Evolutionary conservation across 2,329 filamentous ascomycete species (phyloP).

Genomic region (Phialemoniopsis sp.): DNA sequence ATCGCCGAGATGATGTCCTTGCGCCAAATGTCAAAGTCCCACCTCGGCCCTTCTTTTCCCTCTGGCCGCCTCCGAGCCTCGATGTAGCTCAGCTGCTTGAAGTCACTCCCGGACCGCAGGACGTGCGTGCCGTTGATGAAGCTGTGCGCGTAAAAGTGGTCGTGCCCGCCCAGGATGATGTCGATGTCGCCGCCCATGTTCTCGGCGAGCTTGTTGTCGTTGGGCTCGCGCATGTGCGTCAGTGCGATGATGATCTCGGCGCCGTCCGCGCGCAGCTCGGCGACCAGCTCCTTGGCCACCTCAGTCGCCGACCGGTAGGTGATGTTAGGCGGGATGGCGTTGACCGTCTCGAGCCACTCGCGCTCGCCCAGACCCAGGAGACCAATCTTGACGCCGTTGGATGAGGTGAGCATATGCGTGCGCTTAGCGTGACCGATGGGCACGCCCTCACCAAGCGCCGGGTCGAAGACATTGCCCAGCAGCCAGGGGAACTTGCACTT

Average conservation of each 20-base stretch:
- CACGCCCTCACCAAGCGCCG: conserved; percentile 69
- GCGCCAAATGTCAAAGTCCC: conserved; percentile 76
- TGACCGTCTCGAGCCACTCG: conserved; percentile 88
- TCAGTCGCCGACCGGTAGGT: conserved; percentile 76
- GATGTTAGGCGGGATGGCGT: conserved; percentile 75
- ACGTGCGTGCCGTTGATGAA: conserved; percentile 78
- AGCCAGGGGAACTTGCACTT: conserved; percentile 88
- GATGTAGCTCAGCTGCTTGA: conserved; percentile 87
- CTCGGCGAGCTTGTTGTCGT: conserved; percentile 80
- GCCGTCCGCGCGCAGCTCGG: conserved; percentile 67
- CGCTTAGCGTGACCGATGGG: conserved; percentile 72
- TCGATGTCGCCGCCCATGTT: conserved; percentile 73
- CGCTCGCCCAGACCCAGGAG: conserved; percentile 82
- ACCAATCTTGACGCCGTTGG: conserved; percentile 82
- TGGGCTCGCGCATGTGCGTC: conserved; percentile 83
- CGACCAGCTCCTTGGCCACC: conserved; percentile 72
- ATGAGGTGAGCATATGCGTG: conserved; percentile 73
- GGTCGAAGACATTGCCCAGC: conserved; percentile 82
- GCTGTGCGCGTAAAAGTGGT: conserved; percentile 81
- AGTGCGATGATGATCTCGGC: conserved; percentile 80
- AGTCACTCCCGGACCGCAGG: conserved; percentile 84
- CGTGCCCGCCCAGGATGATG: conserved; percentile 83
- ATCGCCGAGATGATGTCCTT: conserved; percentile 70
- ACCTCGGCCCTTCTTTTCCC: conserved; percentile 35
- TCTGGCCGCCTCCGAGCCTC: conserved; percentile 61